Evolutionary conservation across 1,284 basidiomycete species (phyloP), one percentile per base, ranked within the genome.

Genomic region (Meira nashicola): DNA sequence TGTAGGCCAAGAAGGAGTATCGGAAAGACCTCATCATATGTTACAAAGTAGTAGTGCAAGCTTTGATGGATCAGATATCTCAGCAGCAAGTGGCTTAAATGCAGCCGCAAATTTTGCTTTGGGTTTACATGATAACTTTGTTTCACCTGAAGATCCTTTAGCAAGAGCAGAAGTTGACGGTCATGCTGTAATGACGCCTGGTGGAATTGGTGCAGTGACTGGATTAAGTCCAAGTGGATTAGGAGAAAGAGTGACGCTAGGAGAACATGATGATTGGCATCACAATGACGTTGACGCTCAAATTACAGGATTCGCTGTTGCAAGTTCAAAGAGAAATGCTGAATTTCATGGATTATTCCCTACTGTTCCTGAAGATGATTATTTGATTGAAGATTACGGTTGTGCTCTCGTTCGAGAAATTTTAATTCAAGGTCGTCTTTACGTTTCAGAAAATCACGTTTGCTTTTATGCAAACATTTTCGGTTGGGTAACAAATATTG

Each of bases 381-480:
- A 97, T 81, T 84, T 98, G 54, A 98, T 99, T 73, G 94, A 98
- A 80, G 94, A 97, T 79, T 98, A 98, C 71, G 93, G 94, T 2
- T 98, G 95, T 78, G 95, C 94, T 0, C 79, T 97, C 12, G 91
- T 95, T 74, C 86, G 92, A 55, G 95, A 98, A 78, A 97, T 98
- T 67, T 83, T 98, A 28, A 89, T 97, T 37, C 94, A 98, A 82
- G 94, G 94, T 2, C 84, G 94, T 2, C 79, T 98, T 54, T 98
- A 98, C 80, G 90, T 98, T 23, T 97, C 93, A 1, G 95, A 98
- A 80, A 94, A 97, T 79, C 93, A 97, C 77, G 84, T 97, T 15
- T 96, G 91, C 81, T 98, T 98, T 82, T 90, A 98, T 74, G 93
- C 95, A 21, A 98, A 96, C 78, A 96, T 99, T 56, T 95, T 98